These are phyloP conservation scores for Epichloe aotearoae DNA, from an alignment of 2,329 filamentous ascomycete species.

Conservation along the genomic window DNA sequence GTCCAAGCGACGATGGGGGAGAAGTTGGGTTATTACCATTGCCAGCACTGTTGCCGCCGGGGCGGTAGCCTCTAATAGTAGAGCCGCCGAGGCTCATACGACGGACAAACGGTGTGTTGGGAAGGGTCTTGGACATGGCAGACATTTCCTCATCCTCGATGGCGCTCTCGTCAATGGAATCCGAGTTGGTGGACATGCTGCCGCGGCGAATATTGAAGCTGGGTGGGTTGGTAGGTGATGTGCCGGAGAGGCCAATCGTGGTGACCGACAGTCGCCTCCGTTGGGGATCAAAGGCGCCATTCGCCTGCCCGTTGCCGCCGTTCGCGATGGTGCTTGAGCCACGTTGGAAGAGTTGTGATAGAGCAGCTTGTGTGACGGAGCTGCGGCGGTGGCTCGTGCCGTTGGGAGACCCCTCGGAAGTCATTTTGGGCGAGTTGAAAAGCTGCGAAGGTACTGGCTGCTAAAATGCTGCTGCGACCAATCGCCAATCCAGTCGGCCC, in stretches of 20 bases:
- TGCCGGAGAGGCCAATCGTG: slow-evolving; percentile 60
- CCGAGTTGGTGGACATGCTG: slow-evolving; percentile 57
- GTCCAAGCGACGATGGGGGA: slow-evolving; percentile 24
- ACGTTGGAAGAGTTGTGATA: slow-evolving; percentile 46
- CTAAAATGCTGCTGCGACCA: background rate
- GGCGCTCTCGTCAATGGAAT: slow-evolving; percentile 58
- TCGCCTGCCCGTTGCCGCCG: slow-evolving; percentile 23
- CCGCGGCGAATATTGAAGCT: slow-evolving; percentile 44
- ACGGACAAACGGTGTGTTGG: slow-evolving; percentile 63
- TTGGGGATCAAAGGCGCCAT: slow-evolving; percentile 38
- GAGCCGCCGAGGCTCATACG: slow-evolving; percentile 84
- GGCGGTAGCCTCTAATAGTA: slow-evolving; percentile 46
- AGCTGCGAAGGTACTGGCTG: background rate
- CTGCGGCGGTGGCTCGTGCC: slow-evolving; percentile 36
- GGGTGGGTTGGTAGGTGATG: slow-evolving; percentile 45
- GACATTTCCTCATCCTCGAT: slow-evolving; percentile 54
- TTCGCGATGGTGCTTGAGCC: slow-evolving; percentile 34
- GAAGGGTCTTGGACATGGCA: slow-evolving; percentile 39
- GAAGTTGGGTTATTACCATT: slow-evolving; percentile 45
- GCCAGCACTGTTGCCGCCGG: slow-evolving; percentile 42
- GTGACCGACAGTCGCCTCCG: slow-evolving; percentile 62
- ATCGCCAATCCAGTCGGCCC: slow-evolving; percentile 3
- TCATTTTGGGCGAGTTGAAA: slow-evolving; percentile 14
- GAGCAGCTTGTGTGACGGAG: slow-evolving; percentile 42
- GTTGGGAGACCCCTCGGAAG: slow-evolving; percentile 22